phyloP scores from a whole-genome alignment of 23 red algal genomes.

The Gracilaria caudata region DNA sequence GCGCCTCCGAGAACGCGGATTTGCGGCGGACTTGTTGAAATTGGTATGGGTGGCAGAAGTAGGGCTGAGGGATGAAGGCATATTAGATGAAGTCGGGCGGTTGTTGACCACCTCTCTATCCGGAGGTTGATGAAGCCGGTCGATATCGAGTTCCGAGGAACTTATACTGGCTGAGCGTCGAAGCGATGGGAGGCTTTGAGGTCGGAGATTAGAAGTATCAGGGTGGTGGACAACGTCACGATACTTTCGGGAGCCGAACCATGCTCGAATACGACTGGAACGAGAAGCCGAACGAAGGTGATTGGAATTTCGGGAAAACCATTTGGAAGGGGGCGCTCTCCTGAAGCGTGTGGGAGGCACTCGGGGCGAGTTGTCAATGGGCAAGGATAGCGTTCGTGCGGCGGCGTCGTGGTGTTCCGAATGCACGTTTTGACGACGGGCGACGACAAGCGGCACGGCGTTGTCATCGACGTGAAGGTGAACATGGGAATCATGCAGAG shows the following conservation, averaged over 20 bases:
- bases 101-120: constrained; percentile 14
- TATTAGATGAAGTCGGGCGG: neutral
- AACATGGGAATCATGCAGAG: constrained; percentile 18
- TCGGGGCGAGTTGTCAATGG: neutral
- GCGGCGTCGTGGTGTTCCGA: neutral
- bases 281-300: neutral
- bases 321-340: neutral
- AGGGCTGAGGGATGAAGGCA: constrained; percentile 6
- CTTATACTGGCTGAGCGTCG: neutral
- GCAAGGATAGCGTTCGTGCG: neutral
- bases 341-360: neutral
- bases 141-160: constrained; percentile 6
- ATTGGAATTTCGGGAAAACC: constrained; percentile 29
- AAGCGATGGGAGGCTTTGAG: constrained; percentile 9
- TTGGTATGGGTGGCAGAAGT: constrained; percentile 19
- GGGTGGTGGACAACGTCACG: neutral
- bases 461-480: constrained; percentile 26
- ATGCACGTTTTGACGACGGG: neutral
- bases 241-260: neutral
- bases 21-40: constrained; percentile 13
- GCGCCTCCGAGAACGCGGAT: constrained; percentile 14
- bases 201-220: neutral
- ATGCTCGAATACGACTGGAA: constrained; percentile 19
- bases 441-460: constrained; percentile 16
- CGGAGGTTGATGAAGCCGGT: constrained; percentile 13